phyloP scores from a whole-genome alignment of 148 eudicot genomes.

The Limonium bicolor region DNA sequence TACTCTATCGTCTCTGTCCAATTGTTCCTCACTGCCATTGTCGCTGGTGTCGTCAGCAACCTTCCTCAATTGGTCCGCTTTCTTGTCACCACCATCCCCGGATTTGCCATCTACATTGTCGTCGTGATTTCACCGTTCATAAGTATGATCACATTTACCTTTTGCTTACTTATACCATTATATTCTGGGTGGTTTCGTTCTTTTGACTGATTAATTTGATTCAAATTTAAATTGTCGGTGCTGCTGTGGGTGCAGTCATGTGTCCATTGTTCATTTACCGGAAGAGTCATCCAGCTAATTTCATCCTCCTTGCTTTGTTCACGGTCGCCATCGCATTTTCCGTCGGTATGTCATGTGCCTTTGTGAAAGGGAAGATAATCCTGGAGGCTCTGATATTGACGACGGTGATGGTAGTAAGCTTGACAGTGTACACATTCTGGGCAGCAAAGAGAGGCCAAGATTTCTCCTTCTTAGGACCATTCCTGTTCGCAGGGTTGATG shows the following conservation, averaged over 20 bases:
- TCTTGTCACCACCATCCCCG: conserved; percentile 40
- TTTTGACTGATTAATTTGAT: neutral
- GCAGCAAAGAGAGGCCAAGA: conserved; percentile 51
- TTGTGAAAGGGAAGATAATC: conserved; percentile 36
- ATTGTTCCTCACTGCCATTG: conserved; percentile 53
- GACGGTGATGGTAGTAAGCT: conserved; percentile 29
- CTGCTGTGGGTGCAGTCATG: conserved; percentile 18
- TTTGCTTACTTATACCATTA: neutral
- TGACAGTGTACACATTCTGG: conserved; percentile 59
- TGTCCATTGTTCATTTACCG: conserved; percentile 33
- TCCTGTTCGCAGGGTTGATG: conserved; percentile 36
- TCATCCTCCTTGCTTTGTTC: conserved; percentile 31
- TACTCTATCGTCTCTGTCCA: conserved; percentile 59
- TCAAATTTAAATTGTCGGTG: too few species aligned
- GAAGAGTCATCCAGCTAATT: conserved; percentile 39
- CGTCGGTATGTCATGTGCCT: conserved; percentile 45
- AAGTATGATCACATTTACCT: conserved; percentile 11
- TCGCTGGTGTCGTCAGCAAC: conserved; percentile 55
- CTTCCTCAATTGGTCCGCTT: conserved; percentile 37
- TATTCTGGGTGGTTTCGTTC: neutral
- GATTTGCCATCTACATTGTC: conserved; percentile 44
- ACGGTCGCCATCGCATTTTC: conserved; percentile 34
- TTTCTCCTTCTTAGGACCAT: conserved; percentile 50
- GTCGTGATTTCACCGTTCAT: conserved; percentile 61
- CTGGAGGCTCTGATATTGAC: conserved; percentile 49